Evolutionary conservation across 2,329 filamentous ascomycete genomes (phyloP), one percentile per base, ranked within the genome.

Genomic region (Diaporthe caulivora): DNA sequence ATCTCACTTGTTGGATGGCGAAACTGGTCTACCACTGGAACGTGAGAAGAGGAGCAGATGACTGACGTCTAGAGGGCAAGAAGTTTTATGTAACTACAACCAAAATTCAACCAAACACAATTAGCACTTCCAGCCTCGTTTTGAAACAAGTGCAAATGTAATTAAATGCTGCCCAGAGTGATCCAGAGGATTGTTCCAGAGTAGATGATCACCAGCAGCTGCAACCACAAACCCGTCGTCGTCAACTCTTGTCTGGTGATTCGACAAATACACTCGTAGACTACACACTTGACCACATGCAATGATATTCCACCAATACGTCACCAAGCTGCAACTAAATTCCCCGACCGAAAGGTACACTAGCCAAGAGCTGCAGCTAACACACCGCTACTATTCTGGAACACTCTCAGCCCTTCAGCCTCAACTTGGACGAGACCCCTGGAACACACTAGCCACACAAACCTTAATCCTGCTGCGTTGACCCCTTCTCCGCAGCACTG

Each of bases 371-470:
- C 60, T n/a, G 29, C 44, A 51, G 60, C 29, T 37, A 17, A 18
- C 31, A 37, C 13, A 29, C 42, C 29, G 60, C 29, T 24, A 26
- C 42, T 8, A 58, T n/a, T 64, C 40, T 65, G 44, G 44, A 65
- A 65, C 44, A 51, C n/a, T 17, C 47, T 53, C 62, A 53, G 62
- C 62, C 44, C 47, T 40, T 67, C 62, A 67, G 62, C 62, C 62
- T 67, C 62, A 67, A 67, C 42, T 8, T 65, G 62, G 24, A 34
- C 26, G 37, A 2, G 6, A 40, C 24, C 44, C 62, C 47, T 67
- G 62, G 47, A 40, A 53, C 62, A 34, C 44, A 53, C 62, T 67
- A 67, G 62, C 47, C 47, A 53, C 58, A 51, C 8, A 40, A 67
- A 53, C 21, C 29, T 51, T 51, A 53, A 67, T 49, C 62, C 31